Base-by-base conservation (phyloP, 2,329 filamentous ascomycete genomes). In the Aspergillus hortae region DNA sequence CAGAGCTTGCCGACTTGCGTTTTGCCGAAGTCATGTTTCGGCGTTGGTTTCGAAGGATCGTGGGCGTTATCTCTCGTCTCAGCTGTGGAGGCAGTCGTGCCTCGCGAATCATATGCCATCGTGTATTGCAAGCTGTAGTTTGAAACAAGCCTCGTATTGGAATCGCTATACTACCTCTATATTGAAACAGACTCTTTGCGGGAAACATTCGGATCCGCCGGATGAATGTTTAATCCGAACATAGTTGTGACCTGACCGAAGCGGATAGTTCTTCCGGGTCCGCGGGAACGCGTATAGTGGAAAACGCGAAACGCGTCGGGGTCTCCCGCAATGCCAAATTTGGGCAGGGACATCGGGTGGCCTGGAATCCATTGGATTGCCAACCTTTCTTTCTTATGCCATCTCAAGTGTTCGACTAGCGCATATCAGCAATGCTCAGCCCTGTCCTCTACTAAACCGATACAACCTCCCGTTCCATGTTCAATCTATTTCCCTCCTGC, bases 1-100 rank as follows among this genome's bases (percentile, higher is more conserved):
- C 75, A 76, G 63, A 76, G 61, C 64, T 77, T 77, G 53, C 70
- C 72, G 40, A 72, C 74, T 64, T 77, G 74, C 33, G 74, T 73
- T 61, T 74, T 69, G 21, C 73, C 67, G 23, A 71, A 65, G 46
- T 75, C 72, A 59, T 73, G 66, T 56, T 70, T 73, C n/a, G 70
- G 64, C 55, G 68, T 72, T 27, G 61, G 65, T 38, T 61, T 58
- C 35, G 56, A 54, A 7, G 59, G 38, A 38, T 59, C 49, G 15
- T 56, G 45, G n/a, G 50, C 41, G 47, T 50, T 60, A n/a, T 49
- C 49, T 32, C 57, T 53, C 23, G 61, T 54, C 41, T 56, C 62
- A 3, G 54, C 55, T 40, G 48, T 49, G 15, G 60, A 11, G 19
- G 54, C 47, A 32, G 57, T 50, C 35, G 63, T 36, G 47, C 71